phyloP scores from a whole-genome alignment of 1,139 yeast species.

The Suhomyces coccinellae region DNA sequence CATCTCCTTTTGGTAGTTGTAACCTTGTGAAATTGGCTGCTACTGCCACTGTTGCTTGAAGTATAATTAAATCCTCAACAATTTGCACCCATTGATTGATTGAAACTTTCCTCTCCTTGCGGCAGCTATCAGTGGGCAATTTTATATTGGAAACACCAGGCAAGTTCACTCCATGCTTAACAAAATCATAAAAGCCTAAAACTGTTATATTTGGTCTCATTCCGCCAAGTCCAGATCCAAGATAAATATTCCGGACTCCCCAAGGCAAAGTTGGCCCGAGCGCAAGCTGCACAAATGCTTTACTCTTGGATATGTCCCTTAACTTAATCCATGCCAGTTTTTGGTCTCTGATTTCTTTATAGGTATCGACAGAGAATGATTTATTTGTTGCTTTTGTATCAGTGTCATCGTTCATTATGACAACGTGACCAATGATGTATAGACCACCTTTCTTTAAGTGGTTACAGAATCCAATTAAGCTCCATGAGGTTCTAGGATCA shows the following conservation, averaged over 20 bases:
- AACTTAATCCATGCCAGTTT: conserved; percentile 80
- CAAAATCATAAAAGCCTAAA: conserved; percentile 76
- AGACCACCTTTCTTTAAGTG: conserved; percentile 93
- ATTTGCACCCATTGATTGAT: conserved; percentile 89
- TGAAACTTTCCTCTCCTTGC: conserved; percentile 67
- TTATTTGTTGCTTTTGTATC: conserved; percentile 16
- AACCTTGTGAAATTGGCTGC: conserved; percentile 80
- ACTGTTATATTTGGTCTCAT: conserved; percentile 97
- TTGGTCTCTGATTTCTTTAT: conserved; percentile 68
- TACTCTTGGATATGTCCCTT: conserved; percentile 72
- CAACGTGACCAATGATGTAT: conserved; percentile 89
- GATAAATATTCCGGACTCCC: conserved; percentile 92
- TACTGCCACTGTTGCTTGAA: conserved; percentile 90
- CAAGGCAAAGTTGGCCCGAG: conserved; percentile 85
- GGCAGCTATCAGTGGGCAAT: conserved; percentile 81
- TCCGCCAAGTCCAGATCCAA: conserved; percentile 95
- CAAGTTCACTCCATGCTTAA: conserved; percentile 39
- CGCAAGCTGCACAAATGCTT: conserved; percentile 92
- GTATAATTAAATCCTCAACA: conserved; percentile 85
- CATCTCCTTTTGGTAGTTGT: conserved; percentile 50
- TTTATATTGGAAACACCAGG: conserved; percentile 20
- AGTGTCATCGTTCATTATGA: conserved; percentile 54
- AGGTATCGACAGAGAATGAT: conserved; percentile 36
- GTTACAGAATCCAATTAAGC: conserved; percentile 88
- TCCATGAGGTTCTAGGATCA: conserved; percentile 90